Evolutionary conservation across 805 yeast species (phyloP).

Genomic region (Myxozyma kluyveri): DNA sequence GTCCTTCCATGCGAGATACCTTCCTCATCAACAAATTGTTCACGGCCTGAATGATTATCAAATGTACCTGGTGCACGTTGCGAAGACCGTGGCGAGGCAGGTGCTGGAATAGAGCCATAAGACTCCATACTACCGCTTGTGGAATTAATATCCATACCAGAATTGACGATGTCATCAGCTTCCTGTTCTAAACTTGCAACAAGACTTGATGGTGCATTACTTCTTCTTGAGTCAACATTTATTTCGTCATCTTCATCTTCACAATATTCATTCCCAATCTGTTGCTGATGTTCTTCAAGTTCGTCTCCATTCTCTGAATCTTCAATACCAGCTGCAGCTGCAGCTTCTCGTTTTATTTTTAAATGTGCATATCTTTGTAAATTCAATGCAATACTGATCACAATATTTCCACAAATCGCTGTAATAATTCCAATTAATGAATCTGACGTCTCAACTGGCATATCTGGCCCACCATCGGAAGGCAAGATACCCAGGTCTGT

Average conservation of each 20-base stretch:
- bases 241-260: conserved; percentile 9
- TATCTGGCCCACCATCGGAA: conserved; percentile 5
- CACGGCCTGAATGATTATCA: not conserved
- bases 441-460: conserved; percentile 10
- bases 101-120: not conserved
- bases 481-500: too few relatives aligned
- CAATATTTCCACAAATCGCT: conserved; percentile 42
- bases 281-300: not conserved
- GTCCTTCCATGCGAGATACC: too few relatives aligned
- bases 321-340: not conserved
- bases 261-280: conserved; percentile 3
- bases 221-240: not conserved
- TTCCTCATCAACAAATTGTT: not conserved
- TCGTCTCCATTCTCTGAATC: not conserved
- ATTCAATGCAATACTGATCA: conserved; percentile 43
- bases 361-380: conserved; percentile 44
- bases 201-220: not conserved
- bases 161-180: not conserved
- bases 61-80: not conserved
- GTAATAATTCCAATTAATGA: conserved; percentile 38
- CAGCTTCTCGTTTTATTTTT: conserved; percentile 31
- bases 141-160: not conserved
- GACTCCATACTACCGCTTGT: not conserved
- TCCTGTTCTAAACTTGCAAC: not conserved
- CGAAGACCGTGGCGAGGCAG: not conserved